phyloP scores from a whole-genome alignment of 2,329 filamentous ascomycete species.

The Pyrenochaeta sp. region DNA sequence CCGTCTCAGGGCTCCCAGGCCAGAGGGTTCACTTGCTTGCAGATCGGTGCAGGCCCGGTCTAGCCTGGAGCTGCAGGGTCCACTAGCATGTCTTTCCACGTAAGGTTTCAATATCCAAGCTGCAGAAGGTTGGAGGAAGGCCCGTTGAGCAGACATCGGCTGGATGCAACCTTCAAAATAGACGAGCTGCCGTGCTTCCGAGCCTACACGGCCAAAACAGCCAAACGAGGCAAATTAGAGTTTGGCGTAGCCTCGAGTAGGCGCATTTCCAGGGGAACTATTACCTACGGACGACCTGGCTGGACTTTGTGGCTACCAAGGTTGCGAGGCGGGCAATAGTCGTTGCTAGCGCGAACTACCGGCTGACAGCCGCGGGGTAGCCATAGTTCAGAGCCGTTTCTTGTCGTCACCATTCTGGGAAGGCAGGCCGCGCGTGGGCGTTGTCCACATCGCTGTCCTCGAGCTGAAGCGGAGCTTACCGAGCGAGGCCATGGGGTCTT shows the following conservation, averaged over 20 bases:
- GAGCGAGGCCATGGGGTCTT: background rate
- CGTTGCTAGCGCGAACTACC: constrained; percentile 8
- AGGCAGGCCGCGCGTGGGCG: background rate
- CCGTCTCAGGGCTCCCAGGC: background rate
- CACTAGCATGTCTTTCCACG: background rate
- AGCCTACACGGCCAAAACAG: too few relatives aligned
- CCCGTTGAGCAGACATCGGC: constrained; percentile 3
- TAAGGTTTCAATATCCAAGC: constrained; percentile 5
- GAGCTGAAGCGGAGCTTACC: background rate
- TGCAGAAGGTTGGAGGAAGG: background rate
- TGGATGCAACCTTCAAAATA: background rate
- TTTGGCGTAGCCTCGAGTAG: background rate
- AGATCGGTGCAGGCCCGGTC: background rate
- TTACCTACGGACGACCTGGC: background rate
- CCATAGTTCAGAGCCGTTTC: constrained; percentile 11
- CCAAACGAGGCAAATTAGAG: background rate
- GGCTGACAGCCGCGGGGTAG: constrained; percentile 16
- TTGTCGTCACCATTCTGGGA: constrained; percentile 13
- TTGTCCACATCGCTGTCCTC: too few relatives aligned
- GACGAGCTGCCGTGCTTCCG: background rate
- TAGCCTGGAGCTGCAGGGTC: constrained; percentile 1
- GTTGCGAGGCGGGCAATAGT: background rate
- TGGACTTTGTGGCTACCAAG: background rate
- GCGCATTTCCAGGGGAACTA: too few relatives aligned
- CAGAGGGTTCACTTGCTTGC: background rate